A percentile compares a stretch with the other conserved stretches of the same genome.
phyloP scores from a whole-genome alignment of 192 early-diverging fungal genomes.

The Gaertneriomyces semiglobifer region DNA sequence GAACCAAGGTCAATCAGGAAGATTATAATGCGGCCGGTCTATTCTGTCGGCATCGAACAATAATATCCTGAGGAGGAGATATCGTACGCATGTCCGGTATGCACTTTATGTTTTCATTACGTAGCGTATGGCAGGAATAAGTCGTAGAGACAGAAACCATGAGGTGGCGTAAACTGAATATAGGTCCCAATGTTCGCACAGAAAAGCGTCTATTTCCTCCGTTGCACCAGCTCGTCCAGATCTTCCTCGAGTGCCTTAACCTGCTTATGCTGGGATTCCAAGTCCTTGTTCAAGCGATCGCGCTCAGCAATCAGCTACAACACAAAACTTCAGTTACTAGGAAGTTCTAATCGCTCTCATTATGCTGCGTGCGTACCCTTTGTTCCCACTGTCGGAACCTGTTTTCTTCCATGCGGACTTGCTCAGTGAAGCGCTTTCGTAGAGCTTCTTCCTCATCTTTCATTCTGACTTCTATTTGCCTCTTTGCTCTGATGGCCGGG shows the following conservation, averaged over 20 bases:
- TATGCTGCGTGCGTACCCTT: conserved; percentile 31
- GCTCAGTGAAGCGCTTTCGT: conserved; percentile 95
- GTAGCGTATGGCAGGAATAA: too few species aligned
- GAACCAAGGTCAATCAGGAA: too few species aligned
- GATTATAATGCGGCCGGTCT: too few species aligned
- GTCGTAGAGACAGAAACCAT: too few species aligned
- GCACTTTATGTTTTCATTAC: too few species aligned
- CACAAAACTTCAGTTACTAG: conserved; percentile 7
- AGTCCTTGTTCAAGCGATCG: conserved; percentile 97
- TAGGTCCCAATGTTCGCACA: too few species aligned
- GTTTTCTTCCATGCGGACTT: conserved; percentile 95
- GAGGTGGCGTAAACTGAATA: too few species aligned
- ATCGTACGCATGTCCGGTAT: too few species aligned
- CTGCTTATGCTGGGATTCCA: conserved; percentile 82
- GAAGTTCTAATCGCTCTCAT: not conserved
- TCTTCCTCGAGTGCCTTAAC: conserved; percentile 94
- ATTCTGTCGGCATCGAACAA: too few species aligned
- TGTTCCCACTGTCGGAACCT: conserved; percentile 99
- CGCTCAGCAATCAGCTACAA: conserved; percentile 87
- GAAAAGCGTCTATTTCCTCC: conserved; percentile 29
- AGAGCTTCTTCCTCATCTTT: conserved; percentile 97
- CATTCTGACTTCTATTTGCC: conserved; percentile 80
- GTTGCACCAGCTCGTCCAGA: conserved; percentile 49
- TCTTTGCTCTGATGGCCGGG: conserved; percentile 76
- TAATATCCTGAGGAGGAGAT: too few species aligned